These are phyloP conservation scores for Macrophomina phaseolina DNA, from an alignment of 2,329 filamentous ascomycete genomes.

Conservation along the genomic window DNA sequence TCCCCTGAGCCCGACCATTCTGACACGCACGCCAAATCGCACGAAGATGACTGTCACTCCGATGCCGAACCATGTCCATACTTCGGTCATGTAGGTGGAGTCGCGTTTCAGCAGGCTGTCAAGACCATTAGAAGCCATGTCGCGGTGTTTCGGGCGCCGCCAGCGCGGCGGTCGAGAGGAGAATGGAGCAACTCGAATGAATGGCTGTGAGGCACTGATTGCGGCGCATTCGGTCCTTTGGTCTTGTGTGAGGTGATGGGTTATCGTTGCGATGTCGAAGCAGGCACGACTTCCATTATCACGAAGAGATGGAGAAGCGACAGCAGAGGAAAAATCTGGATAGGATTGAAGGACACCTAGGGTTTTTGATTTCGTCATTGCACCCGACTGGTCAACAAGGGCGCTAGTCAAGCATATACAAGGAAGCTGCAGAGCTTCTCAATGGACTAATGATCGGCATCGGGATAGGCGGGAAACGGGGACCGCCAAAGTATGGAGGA, in stretches of 20 bases:
- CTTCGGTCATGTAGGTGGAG: conserved; percentile 6
- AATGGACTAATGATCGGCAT: not conserved
- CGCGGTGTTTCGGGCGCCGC: not conserved
- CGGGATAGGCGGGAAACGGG: not conserved
- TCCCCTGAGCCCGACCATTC: conserved; percentile 46
- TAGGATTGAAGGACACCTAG: not conserved
- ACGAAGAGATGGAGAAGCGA: not conserved
- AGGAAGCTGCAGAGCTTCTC: conserved; percentile 2
- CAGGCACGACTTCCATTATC: not conserved
- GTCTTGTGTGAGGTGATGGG: not conserved
- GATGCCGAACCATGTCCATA: conserved; percentile 35
- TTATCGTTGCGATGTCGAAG: not conserved
- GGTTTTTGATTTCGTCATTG: conserved; percentile 17
- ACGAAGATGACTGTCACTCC: conserved; percentile 41
- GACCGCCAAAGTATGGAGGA: conserved; percentile 12
- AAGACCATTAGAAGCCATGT: not conserved
- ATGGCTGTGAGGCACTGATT: not conserved
- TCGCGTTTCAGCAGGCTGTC: conserved; percentile 8
- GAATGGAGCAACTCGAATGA: not conserved
- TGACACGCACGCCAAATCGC: conserved; percentile 45
- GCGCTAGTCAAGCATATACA: not conserved
- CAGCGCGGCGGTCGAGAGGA: not conserved
- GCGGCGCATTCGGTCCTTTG: not conserved
- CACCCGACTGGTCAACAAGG: not conserved
- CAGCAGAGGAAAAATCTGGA: not conserved